Conservation (phyloP, 2,329 filamentous ascomycete genomes). For the Ophiosphaerella narmari region DNA sequence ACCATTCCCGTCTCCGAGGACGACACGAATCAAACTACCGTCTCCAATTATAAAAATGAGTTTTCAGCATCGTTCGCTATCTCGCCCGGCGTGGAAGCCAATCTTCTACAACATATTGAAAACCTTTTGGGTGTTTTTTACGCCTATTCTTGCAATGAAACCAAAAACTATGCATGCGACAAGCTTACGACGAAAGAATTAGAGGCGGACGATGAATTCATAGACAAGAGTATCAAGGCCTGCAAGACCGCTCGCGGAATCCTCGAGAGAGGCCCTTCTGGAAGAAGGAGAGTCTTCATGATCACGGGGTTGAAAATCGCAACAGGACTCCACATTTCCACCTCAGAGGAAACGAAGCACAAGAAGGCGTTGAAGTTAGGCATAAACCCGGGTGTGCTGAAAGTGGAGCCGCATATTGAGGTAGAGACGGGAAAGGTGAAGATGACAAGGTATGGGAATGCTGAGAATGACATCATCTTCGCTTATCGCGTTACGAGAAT, state of each 20-base stretch:
- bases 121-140: background rate
- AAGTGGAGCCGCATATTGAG: background rate
- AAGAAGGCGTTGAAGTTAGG: background rate
- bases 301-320: conserved; percentile 5
- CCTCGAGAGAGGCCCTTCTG: background rate
- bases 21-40: conserved; percentile 3
- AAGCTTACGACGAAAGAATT: conserved; percentile 6
- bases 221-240: conserved; percentile 1
- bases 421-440: background rate
- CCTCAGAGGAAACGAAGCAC: background rate
- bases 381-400: background rate
- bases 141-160: conserved; percentile 1
- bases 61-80: background rate
- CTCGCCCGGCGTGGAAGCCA: conserved; percentile 4
- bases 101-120: conserved; percentile 1
- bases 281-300: conserved; percentile 4
- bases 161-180: conserved; percentile 5
- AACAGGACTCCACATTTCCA: background rate
- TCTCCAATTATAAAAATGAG: background rate
- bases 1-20: background rate
- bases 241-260: background rate
- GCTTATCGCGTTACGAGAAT: conserved; percentile 5
- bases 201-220: conserved; percentile 1
- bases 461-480: conserved; percentile 4
- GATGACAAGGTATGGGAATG: background rate